Evolutionary conservation across 306 rosid genomes (phyloP).

Genomic region (Lablab purpureus): DNA sequence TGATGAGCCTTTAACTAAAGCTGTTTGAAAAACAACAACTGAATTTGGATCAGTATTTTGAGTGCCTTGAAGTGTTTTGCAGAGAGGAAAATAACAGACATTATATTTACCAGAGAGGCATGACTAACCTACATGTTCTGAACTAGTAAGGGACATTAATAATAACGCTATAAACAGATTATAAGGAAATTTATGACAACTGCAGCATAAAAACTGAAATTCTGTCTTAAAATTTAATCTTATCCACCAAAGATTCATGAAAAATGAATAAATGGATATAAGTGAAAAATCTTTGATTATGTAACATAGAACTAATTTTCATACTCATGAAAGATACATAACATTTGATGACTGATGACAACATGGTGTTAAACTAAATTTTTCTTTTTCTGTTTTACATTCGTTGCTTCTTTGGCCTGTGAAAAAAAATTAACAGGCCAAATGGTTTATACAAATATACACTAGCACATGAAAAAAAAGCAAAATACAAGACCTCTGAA

Average conservation of each 20-base stretch:
- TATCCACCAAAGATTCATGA: not conserved
- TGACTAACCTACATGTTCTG: too few relatives aligned
- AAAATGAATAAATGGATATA: not conserved
- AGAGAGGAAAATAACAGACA: too few relatives aligned
- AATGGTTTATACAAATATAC: not conserved
- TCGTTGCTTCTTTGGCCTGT: constrained; percentile 27
- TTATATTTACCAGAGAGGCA: too few relatives aligned
- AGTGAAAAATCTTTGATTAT: not conserved
- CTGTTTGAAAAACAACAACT: too few relatives aligned
- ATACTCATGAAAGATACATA: not conserved
- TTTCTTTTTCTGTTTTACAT: not conserved
- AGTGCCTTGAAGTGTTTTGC: too few relatives aligned
- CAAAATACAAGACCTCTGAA: not conserved
- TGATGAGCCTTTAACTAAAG: too few relatives aligned
- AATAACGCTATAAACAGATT: too few relatives aligned
- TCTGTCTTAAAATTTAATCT: constrained; percentile 4
- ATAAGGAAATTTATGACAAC: too few relatives aligned
- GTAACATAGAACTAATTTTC: not conserved
- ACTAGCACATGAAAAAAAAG: not conserved
- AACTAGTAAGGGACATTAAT: too few relatives aligned
- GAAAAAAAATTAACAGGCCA: constrained; percentile 35
- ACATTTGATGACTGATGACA: not conserved
- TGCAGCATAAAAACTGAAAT: not conserved
- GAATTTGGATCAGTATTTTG: too few relatives aligned
- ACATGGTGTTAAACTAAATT: not conserved